Conservation (phyloP, 202 grass and related monocot genomes). For the Panicum virgatum region DNA sequence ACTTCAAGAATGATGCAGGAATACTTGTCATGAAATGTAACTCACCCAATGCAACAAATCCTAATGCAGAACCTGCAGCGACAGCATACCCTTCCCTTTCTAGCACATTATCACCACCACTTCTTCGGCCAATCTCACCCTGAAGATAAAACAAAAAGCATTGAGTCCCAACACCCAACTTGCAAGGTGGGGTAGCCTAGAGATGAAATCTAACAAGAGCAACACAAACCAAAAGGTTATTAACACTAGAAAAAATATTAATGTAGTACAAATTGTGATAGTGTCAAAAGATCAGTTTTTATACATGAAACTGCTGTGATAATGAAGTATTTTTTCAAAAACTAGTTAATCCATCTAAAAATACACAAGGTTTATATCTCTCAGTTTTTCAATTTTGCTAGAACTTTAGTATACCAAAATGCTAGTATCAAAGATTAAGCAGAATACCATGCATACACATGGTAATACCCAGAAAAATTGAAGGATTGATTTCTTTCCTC, state of each 20-base stretch:
- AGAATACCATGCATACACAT: not conserved
- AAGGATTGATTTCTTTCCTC: slow-evolving; percentile 7
- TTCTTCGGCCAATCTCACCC: slow-evolving; percentile 99
- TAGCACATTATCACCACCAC: slow-evolving; percentile 94
- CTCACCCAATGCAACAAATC: slow-evolving; percentile 92
- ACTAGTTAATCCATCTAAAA: not conserved
- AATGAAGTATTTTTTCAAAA: not conserved
- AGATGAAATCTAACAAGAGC: not conserved
- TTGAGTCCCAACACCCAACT: slow-evolving; percentile 1
- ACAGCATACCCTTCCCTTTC: slow-evolving; percentile 99
- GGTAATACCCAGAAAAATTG: slow-evolving; percentile 1
- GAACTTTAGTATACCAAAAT: not conserved
- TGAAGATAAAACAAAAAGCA: slow-evolving; percentile 32
- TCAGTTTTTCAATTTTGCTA: not conserved
- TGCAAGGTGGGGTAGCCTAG: not conserved
- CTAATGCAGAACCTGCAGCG: slow-evolving; percentile 94
- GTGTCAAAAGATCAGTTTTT: not conserved
- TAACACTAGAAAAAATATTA: not conserved
- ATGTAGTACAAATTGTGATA: not conserved
- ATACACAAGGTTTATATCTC: not conserved
- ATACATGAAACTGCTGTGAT: not conserved
- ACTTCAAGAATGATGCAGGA: slow-evolving; percentile 27
- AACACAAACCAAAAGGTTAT: not conserved
- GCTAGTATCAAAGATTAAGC: not conserved
- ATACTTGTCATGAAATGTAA: slow-evolving; percentile 32